Evolutionary conservation across 1,139 yeast genomes (phyloP), one percentile per base, ranked within the genome.

Genomic region (Martiniozyma asiatica): DNA sequence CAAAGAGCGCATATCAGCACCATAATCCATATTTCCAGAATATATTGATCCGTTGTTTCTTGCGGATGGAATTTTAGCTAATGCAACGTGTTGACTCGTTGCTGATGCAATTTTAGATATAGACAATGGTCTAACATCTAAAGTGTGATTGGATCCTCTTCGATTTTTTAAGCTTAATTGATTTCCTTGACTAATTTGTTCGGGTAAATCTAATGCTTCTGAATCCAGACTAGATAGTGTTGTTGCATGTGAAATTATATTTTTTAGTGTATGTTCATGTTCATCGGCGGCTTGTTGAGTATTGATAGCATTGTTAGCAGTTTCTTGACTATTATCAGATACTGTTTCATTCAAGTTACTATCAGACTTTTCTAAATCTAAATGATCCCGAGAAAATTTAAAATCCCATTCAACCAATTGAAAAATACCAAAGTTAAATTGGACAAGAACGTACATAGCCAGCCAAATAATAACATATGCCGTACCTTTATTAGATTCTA

Each of bases 401-500:
- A 82, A 81, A 50, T 85, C 95, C 56, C 70, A 59, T 31, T 74
- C 79, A 8, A 84, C 67, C 27, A 84, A 52, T 37, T 73, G 63
- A 50, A 73, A 77, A 13, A 85, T 63, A 1, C 95, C 95, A 33
- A 78, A 56, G 44, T 81, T 77, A 54, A 85, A 87, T 42, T 82
- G 77, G 40, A 68, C 65, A 17, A 81, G 52, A 21, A 80, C 65
- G 48, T 81, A 87, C 37, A 77, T 68, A 4, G 89, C 82, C 29
- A 82, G 61, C 53, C 81, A 82, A 30, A 89, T 76, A 48, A 85
- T 77, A 16, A 85, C 81, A 53, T 82, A 84, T 0, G 96, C 94
- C 14, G 81, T 80, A 14, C 97, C 97, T 45, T 70, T 70, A 35
- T 71, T 65, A 22, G 81, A 84, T 43, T 82, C 73, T 3, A 51